These are phyloP conservation scores for Phytophthora chlamydospora DNA, from an alignment of 352 stramenopile genomes.

Conservation along the genomic window DNA sequence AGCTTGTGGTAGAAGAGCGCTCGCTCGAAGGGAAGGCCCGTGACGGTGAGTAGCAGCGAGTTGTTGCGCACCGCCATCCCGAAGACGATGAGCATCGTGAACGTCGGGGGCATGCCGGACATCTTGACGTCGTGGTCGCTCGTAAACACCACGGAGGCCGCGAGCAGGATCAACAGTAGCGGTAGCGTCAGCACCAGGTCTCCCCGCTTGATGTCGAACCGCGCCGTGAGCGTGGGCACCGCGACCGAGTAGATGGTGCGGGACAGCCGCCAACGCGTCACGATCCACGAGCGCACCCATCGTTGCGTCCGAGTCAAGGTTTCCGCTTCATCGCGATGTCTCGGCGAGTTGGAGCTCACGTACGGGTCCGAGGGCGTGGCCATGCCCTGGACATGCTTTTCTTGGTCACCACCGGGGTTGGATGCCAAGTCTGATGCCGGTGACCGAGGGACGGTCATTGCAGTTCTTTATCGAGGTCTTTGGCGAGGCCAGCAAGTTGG, in stretches of 20 bases:
- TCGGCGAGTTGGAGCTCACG: background rate
- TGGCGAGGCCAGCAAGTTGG: too few species aligned
- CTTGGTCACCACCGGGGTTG: too few species aligned
- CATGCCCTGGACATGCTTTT: too few species aligned
- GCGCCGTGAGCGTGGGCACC: slow-evolving; percentile 20
- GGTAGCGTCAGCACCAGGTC: slow-evolving; percentile 34
- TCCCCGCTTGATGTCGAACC: slow-evolving; percentile 36
- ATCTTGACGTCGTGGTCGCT: slow-evolving; percentile 7
- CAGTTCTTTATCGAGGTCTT: too few species aligned
- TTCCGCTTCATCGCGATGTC: slow-evolving; percentile 1
- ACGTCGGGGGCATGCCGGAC: slow-evolving; percentile 22
- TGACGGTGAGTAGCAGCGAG: too few species aligned
- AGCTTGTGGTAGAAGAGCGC: slow-evolving; percentile 57
- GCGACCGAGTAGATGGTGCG: slow-evolving; percentile 21
- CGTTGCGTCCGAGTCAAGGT: background rate
- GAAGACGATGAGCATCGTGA: slow-evolving; percentile 40
- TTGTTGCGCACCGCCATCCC: slow-evolving; percentile 48
- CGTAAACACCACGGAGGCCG: background rate
- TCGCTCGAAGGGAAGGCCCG: slow-evolving; percentile 51
- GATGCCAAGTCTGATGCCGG: too few species aligned
- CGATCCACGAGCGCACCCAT: slow-evolving; percentile 9
- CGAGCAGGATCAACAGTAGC: background rate
- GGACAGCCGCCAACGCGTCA: slow-evolving; percentile 20
- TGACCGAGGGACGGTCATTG: too few species aligned
- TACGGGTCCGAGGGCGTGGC: background rate